Conservation (phyloP, 495 filamentous ascomycete species). For the Penicillium pancosmium region DNA sequence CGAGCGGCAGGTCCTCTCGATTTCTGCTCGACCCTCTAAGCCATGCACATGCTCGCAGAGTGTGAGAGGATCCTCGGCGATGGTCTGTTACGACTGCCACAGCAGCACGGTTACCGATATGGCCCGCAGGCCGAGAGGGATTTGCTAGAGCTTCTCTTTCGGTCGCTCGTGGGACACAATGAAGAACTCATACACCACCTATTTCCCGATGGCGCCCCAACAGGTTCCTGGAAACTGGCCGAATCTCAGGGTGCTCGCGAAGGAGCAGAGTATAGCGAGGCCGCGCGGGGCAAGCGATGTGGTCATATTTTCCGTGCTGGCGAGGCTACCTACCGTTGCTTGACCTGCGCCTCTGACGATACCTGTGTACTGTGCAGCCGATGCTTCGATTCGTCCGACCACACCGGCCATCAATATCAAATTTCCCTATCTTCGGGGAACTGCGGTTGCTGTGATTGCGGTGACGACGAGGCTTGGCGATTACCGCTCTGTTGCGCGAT, state of each 20-base stretch:
- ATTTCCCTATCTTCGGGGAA: slow-evolving; percentile 85
- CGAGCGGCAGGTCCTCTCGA: slow-evolving; percentile 16
- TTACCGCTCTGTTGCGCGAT: slow-evolving; percentile 89
- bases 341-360: slow-evolving; percentile 86
- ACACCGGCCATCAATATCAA: slow-evolving; percentile 88
- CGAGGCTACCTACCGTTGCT: slow-evolving; percentile 91
- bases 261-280: slow-evolving; percentile 92
- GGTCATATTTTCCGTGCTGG: slow-evolving; percentile 94
- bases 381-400: slow-evolving; percentile 94
- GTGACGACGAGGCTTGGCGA: slow-evolving; percentile 91
- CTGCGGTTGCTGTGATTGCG: slow-evolving; percentile 95
- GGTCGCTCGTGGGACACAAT: slow-evolving; percentile 75
- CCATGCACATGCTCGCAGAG: slow-evolving; percentile 59
- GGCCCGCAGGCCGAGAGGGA: slow-evolving; percentile 65
- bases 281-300: slow-evolving; percentile 91
- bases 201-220: slow-evolving; percentile 74
- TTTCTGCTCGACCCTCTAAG: slow-evolving; percentile 15
- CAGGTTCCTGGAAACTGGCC: slow-evolving; percentile 70
- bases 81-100: slow-evolving; percentile 71
- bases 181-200: slow-evolving; percentile 71
- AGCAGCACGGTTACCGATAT: slow-evolving; percentile 71
- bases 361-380: slow-evolving; percentile 85
- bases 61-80: slow-evolving; percentile 80
- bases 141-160: slow-evolving; percentile 79
- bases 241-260: slow-evolving; percentile 89